A percentile compares a stretch with the other conserved stretches of the same genome.
Conservation (phyloP, 2,329 filamentous ascomycete genomes). For the Graphilbum ipis-grandicollis region DNA sequence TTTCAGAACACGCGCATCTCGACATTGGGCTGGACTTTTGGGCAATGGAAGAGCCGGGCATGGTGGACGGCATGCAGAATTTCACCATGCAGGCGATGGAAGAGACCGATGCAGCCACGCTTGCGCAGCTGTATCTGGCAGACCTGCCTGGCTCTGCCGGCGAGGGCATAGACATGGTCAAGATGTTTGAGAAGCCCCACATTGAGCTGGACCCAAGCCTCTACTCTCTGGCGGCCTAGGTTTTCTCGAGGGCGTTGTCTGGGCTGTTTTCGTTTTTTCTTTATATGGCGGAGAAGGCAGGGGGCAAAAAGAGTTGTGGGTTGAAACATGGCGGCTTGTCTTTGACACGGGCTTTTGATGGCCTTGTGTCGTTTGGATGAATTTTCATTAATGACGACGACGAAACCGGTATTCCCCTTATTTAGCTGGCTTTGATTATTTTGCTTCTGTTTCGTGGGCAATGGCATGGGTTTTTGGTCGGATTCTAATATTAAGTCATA, state of each 20-base stretch:
- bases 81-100: conserved; percentile 15
- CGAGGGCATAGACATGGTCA: conserved; percentile 19
- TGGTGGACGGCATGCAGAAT: conserved; percentile 24
- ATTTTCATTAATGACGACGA: too few species aligned
- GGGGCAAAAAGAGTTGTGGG: too few species aligned
- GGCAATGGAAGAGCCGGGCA: conserved; percentile 25
- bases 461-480: too few species aligned
- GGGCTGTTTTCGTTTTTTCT: neutral
- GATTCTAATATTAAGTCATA: too few species aligned
- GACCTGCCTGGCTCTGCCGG: conserved; percentile 14
- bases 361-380: too few species aligned
- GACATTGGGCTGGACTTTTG: conserved; percentile 33
- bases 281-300: too few species aligned
- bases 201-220: conserved; percentile 29
- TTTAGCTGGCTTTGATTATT: too few species aligned
- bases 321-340: too few species aligned
- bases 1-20: conserved; percentile 34
- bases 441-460: too few species aligned
- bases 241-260: neutral
- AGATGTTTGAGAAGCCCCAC: conserved; percentile 32
- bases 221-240: conserved; percentile 14
- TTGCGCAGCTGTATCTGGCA: conserved; percentile 17
- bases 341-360: too few species aligned
- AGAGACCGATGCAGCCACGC: conserved; percentile 8
- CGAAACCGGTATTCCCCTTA: too few species aligned